Conservation (phyloP, 371 early-diverging fungal genomes). For the Parasitella parasitica region DNA sequence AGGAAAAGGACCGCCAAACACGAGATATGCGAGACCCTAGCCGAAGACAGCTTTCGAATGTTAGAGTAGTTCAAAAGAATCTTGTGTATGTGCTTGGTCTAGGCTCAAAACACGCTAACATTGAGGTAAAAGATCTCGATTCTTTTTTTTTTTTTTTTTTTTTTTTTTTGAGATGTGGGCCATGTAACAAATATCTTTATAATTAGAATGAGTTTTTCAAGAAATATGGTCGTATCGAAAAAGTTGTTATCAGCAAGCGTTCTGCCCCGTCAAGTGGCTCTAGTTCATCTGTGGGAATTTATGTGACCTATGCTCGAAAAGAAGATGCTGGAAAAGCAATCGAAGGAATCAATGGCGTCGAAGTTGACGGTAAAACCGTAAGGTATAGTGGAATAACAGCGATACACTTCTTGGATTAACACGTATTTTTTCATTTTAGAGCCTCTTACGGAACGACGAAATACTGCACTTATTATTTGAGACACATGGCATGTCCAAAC, state of each 20-base stretch:
- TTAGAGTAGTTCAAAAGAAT: conserved; percentile 94
- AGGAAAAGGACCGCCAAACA: conserved; percentile 86
- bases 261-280: conserved; percentile 47
- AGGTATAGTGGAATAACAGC: conserved; percentile 40
- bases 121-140: conserved; percentile 78
- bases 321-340: conserved; percentile 92
- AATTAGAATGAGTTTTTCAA: conserved; percentile 86
- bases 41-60: conserved; percentile 84
- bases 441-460: conserved; percentile 94
- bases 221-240: conserved; percentile 91
- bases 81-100: conserved; percentile 94
- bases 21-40: conserved; percentile 87
- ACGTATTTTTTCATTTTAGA: conserved; percentile 20
- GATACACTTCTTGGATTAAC: not conserved
- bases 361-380: conserved; percentile 80
- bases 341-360: conserved; percentile 86
- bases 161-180: not conserved
- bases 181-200: not conserved
- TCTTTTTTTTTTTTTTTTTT: not conserved
- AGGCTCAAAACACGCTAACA: conserved; percentile 77
- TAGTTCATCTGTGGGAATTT: conserved; percentile 67
- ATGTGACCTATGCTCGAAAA: conserved; percentile 85
- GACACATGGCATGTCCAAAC: conserved; percentile 89
- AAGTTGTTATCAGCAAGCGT: conserved; percentile 82
- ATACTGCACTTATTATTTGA: conserved; percentile 94